Conservation (phyloP, 2,329 filamentous ascomycete species). For the Aspergillus nomiae region DNA sequence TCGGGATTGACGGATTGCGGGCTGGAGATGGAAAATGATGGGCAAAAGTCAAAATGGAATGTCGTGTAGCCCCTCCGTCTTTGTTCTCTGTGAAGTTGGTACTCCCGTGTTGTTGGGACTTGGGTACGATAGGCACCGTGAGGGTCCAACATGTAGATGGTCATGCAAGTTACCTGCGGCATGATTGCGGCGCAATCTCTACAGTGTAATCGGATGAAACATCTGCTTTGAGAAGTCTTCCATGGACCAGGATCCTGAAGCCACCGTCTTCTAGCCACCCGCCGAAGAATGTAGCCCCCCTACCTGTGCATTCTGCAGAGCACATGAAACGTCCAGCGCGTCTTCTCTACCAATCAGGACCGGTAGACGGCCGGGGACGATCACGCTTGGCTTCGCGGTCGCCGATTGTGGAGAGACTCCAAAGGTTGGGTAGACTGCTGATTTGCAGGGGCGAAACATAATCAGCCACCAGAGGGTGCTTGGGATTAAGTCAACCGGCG, state of each 20-base stretch:
- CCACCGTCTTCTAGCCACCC: neutral
- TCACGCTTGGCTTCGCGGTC: slow-evolving; percentile 7
- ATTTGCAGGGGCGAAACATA: neutral
- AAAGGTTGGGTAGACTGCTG: neutral
- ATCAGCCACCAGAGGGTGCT: neutral
- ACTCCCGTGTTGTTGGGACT: neutral
- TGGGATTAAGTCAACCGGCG: neutral
- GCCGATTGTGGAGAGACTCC: neutral
- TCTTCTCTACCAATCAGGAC: slow-evolving; percentile 18
- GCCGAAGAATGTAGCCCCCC: neutral
- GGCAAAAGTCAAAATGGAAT: neutral
- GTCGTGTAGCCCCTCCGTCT: neutral
- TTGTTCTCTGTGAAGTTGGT: neutral
- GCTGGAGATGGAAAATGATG: neutral
- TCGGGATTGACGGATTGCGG: neutral
- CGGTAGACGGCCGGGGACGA: neutral
- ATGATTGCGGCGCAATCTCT: neutral
- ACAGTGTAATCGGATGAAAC: neutral
- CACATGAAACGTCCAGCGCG: slow-evolving; percentile 17
- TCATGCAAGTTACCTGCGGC: neutral
- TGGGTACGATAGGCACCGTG: neutral
- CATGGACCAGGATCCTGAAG: slow-evolving; percentile 3
- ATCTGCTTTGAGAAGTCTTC: neutral
- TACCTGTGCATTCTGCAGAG: slow-evolving; percentile 11
- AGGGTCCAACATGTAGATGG: neutral